A percentile compares a stretch with the other conserved stretches of the same genome.
These are phyloP conservation scores for Candida namnaoensis DNA, from an alignment of 805 yeast genomes.

Conservation along the genomic window DNA sequence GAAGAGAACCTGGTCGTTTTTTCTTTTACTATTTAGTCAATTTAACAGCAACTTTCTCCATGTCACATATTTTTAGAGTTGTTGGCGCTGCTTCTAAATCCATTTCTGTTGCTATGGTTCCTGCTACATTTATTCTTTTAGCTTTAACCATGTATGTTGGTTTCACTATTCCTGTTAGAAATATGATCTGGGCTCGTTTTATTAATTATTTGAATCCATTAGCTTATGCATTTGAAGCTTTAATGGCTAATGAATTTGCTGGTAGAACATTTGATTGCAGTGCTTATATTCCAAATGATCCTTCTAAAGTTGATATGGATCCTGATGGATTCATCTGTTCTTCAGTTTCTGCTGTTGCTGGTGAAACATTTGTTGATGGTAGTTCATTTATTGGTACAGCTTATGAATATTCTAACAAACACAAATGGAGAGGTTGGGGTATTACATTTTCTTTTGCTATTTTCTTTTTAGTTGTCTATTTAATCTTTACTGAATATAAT, in stretches of 20 bases:
- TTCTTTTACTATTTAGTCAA: constrained; percentile 41
- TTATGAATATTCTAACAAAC: constrained; percentile 33
- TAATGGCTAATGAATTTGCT: constrained; percentile 35
- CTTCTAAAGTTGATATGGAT: constrained; percentile 24
- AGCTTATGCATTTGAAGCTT: constrained; percentile 33
- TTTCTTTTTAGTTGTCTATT: constrained; percentile 41
- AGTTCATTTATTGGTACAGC: constrained; percentile 29
- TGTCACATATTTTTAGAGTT: constrained; percentile 43
- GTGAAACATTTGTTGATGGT: constrained; percentile 38
- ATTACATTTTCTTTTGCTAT: constrained; percentile 41
- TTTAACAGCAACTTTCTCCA: constrained; percentile 34
- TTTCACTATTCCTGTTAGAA: constrained; percentile 31
- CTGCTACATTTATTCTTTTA: constrained; percentile 30
- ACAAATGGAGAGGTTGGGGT: constrained; percentile 60
- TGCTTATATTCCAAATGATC: constrained; percentile 32
- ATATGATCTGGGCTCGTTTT: constrained; percentile 40
- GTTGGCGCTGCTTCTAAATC: constrained; percentile 31
- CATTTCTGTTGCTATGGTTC: constrained; percentile 34
- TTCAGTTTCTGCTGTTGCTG: constrained; percentile 41
- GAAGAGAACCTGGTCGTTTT: constrained; percentile 45
- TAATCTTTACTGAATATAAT: constrained; percentile 40
- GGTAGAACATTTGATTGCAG: constrained; percentile 26
- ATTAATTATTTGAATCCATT: constrained; percentile 34
- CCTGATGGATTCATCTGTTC: constrained; percentile 32
- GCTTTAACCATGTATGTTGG: constrained; percentile 31